These are phyloP conservation scores for Wickerhamiella alocasiicola DNA, from an alignment of 805 yeast genomes.

Conservation along the genomic window DNA sequence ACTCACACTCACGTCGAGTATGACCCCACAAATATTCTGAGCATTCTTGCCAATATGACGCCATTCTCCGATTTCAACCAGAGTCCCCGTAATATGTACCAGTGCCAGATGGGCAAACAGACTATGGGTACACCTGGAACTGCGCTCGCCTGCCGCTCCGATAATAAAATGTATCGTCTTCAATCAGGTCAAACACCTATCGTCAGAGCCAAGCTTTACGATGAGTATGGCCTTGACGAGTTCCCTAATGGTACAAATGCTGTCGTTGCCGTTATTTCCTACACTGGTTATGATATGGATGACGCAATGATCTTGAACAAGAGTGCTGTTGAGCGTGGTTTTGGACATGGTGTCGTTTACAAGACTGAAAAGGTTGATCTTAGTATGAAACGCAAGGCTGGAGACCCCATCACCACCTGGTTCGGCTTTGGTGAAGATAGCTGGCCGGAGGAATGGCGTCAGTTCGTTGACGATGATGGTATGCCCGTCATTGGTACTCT, in stretches of 20 bases:
- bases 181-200: slow-evolving; percentile 97
- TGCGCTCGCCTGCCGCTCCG: slow-evolving; percentile 81
- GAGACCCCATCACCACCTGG: slow-evolving; percentile 89
- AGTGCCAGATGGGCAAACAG: slow-evolving; percentile 99
- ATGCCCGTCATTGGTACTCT: slow-evolving; percentile 78
- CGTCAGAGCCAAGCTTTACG: slow-evolving; percentile 85
- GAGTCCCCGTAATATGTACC: slow-evolving; percentile 99
- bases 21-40: slow-evolving; percentile 86
- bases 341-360: slow-evolving; percentile 93
- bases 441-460: slow-evolving; percentile 87
- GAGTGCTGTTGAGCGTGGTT: slow-evolving; percentile 95
- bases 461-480: slow-evolving; percentile 82
- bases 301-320: slow-evolving; percentile 98
- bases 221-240: slow-evolving; percentile 94
- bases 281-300: slow-evolving; percentile 99
- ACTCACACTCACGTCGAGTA: slow-evolving; percentile 88
- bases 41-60: slow-evolving; percentile 90
- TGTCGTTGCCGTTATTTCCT: slow-evolving; percentile 95
- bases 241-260: slow-evolving; percentile 98
- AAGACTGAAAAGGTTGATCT: slow-evolving; percentile 89
- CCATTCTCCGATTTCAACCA: slow-evolving; percentile 98
- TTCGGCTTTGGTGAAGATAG: slow-evolving; percentile 89
- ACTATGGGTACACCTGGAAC: slow-evolving; percentile 99
- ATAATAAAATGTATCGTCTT: slow-evolving; percentile 82
- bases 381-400: slow-evolving; percentile 62